A percentile compares a stretch with the other conserved stretches of the same genome.
Evolutionary conservation across 495 filamentous ascomycete species (phyloP).

Genomic region (Jackrogersella minutella): DNA sequence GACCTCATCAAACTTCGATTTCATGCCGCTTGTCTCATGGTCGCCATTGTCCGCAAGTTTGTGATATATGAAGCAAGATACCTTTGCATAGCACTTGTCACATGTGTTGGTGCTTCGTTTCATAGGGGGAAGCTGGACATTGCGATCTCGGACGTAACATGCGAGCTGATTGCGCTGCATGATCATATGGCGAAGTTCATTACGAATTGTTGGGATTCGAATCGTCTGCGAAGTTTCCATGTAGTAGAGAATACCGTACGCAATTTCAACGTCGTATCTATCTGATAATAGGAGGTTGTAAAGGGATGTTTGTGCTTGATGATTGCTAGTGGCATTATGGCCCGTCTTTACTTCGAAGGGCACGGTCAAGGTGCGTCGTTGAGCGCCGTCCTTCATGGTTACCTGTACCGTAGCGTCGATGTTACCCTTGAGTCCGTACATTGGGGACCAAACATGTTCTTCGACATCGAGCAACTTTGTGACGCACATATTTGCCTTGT

Average conservation of each 20-base stretch:
- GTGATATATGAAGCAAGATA: conserved; percentile 91
- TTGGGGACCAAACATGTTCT: conserved; percentile 96
- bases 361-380: conserved; percentile 75
- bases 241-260: conserved; percentile 91
- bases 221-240: conserved; percentile 86
- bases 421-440: conserved; percentile 96
- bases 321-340: conserved; percentile 75
- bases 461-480: conserved; percentile 95
- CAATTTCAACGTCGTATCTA: conserved; percentile 90
- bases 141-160: conserved; percentile 79
- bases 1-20: conserved; percentile 76
- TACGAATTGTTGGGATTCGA: conserved; percentile 80
- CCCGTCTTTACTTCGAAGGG: conserved; percentile 97
- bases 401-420: conserved; percentile 98
- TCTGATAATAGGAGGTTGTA: conserved; percentile 94
- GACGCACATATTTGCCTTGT: conserved; percentile 78
- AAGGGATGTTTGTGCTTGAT: conserved; percentile 91
- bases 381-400: conserved; percentile 71
- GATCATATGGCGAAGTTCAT: conserved; percentile 93
- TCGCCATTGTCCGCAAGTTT: conserved; percentile 86
- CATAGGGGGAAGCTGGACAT: conserved; percentile 82
- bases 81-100: conserved; percentile 84
- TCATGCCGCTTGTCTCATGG: conserved; percentile 78
- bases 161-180: conserved; percentile 93
- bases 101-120: conserved; percentile 79